These are phyloP conservation scores for Wickerhamiella galacta DNA, from an alignment of 805 yeast genomes.

Conservation along the genomic window DNA sequence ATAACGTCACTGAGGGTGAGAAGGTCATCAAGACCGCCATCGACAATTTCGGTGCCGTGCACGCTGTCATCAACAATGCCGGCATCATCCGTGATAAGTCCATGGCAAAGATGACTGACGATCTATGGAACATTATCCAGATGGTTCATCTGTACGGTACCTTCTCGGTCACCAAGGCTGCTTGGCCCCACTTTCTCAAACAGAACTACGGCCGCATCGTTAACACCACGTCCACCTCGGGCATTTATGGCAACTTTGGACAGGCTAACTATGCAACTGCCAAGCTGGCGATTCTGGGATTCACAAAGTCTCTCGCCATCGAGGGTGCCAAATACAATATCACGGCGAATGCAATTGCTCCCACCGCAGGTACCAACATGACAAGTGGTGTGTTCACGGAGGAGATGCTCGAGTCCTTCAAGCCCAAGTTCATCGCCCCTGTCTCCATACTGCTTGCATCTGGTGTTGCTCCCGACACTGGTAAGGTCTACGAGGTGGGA, in stretches of 20 bases:
- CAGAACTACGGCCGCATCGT: conserved; percentile 69
- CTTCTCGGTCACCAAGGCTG: conserved; percentile 64
- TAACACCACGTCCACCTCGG: conserved; percentile 89
- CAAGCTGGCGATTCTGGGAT: conserved; percentile 73
- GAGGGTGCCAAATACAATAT: conserved; percentile 77
- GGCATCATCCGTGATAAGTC: conserved; percentile 87
- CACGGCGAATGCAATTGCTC: conserved; percentile 72
- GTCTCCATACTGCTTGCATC: conserved; percentile 64
- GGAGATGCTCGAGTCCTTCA: conserved; percentile 65
- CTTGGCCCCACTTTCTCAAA: conserved; percentile 77
- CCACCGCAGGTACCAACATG: conserved; percentile 98
- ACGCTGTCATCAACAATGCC: conserved; percentile 79
- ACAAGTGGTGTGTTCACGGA: conserved; percentile 72
- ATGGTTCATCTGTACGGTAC: conserved; percentile 75
- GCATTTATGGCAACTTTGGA: conserved; percentile 94
- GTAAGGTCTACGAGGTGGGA: conserved; percentile 80
- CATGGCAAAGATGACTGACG: conserved; percentile 65
- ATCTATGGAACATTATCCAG: conserved; percentile 67
- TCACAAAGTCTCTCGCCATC: conserved; percentile 70
- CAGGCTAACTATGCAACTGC: conserved; percentile 95
- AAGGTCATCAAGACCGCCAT: conserved; percentile 64
- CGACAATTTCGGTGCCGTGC: conserved; percentile 63
- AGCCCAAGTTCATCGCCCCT: conserved; percentile 84
- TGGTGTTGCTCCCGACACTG: conserved; percentile 55
- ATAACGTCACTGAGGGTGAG: conserved; percentile 69